Percentiles rank a stretch among this genome's conserved stretches.
These are phyloP conservation scores for Septoria linicola DNA, from an alignment of 2,329 filamentous ascomycete genomes.

Conservation along the genomic window DNA sequence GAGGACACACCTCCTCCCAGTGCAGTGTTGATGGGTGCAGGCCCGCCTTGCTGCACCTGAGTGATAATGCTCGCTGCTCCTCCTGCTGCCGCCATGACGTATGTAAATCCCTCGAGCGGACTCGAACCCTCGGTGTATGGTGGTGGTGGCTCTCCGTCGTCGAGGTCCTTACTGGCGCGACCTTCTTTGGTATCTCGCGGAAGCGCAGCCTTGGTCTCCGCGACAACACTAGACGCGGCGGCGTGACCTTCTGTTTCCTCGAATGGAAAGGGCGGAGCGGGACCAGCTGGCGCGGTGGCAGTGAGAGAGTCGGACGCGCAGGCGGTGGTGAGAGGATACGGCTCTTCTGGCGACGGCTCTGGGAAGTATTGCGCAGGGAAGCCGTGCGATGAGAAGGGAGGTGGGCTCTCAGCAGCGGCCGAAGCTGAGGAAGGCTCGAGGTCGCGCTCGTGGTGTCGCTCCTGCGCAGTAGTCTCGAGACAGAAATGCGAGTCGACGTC, in stretches of 20 bases:
- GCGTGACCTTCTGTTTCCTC: slow-evolving; percentile 41
- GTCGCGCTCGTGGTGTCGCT: slow-evolving; percentile 20
- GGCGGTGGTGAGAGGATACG: slow-evolving; percentile 40
- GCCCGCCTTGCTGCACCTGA: slow-evolving; percentile 90
- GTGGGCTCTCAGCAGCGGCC: slow-evolving; percentile 54
- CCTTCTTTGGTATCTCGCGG: slow-evolving; percentile 78
- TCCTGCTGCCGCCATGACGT: slow-evolving; percentile 97
- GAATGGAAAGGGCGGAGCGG: slow-evolving; percentile 48
- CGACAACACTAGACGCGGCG: slow-evolving; percentile 54
- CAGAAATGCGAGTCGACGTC: slow-evolving; percentile 36
- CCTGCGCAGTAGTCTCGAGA: slow-evolving; percentile 22
- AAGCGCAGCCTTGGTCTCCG: slow-evolving; percentile 81
- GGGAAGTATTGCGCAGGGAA: slow-evolving; percentile 61
- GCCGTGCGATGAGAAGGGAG: slow-evolving; percentile 65
- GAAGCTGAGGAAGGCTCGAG: slow-evolving; percentile 37
- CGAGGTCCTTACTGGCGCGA: slow-evolving; percentile 66
- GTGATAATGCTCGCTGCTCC: slow-evolving; percentile 98
- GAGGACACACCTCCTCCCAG: slow-evolving; percentile 68
- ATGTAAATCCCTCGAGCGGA: slow-evolving; percentile 87
- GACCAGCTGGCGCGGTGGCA: slow-evolving; percentile 46
- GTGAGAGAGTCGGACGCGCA: slow-evolving; percentile 44
- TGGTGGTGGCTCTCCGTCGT: slow-evolving; percentile 89
- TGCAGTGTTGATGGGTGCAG: slow-evolving; percentile 75
- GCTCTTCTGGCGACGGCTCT: slow-evolving; percentile 49
- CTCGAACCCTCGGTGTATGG: slow-evolving; percentile 94